A percentile compares a stretch with the other conserved stretches of the same genome.
Conservation (phyloP, 192 early-diverging fungal species). For the Cetraspora pellucida region DNA sequence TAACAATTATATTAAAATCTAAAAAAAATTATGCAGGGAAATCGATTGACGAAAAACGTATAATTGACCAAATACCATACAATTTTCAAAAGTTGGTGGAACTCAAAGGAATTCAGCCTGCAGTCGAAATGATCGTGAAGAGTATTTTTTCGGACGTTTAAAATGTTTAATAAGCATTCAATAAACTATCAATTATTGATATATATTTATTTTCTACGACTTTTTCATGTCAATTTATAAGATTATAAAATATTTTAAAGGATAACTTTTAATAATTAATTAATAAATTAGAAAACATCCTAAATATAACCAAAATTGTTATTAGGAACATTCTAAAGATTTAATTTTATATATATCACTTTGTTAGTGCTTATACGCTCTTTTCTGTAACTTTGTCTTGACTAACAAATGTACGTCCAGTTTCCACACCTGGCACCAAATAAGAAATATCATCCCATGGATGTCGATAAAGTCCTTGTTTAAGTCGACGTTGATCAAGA, state of each 20-base stretch:
- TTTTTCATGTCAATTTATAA: no score
- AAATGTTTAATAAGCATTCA: no score
- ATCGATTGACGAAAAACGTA: not conserved
- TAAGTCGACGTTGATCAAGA: slow-evolving; percentile 96
- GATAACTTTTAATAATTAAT: no score
- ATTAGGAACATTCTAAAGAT: no score
- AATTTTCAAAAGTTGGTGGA: slow-evolving; percentile 26
- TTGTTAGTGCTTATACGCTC: not conserved
- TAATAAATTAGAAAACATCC: no score
- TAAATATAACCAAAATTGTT: no score
- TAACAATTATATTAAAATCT: not conserved
- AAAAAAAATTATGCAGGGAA: slow-evolving; percentile 3
- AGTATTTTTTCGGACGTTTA: not conserved
- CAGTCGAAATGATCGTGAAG: slow-evolving; percentile 17
- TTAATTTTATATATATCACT: not conserved
- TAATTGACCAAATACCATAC: slow-evolving; percentile 24
- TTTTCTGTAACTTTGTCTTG: slow-evolving; percentile 32
- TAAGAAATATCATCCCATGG: slow-evolving; percentile 98
- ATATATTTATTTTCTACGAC: no score
- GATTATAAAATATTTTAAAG: no score
- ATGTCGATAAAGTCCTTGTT: slow-evolving; percentile 98
- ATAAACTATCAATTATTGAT: no score
- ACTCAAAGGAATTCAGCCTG: slow-evolving; percentile 16
- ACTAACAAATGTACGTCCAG: slow-evolving; percentile 46
- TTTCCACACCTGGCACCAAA: slow-evolving; percentile 59